Conservation (phyloP, 176 grass and related monocot genomes). For the Tillandsia fasciculata region DNA sequence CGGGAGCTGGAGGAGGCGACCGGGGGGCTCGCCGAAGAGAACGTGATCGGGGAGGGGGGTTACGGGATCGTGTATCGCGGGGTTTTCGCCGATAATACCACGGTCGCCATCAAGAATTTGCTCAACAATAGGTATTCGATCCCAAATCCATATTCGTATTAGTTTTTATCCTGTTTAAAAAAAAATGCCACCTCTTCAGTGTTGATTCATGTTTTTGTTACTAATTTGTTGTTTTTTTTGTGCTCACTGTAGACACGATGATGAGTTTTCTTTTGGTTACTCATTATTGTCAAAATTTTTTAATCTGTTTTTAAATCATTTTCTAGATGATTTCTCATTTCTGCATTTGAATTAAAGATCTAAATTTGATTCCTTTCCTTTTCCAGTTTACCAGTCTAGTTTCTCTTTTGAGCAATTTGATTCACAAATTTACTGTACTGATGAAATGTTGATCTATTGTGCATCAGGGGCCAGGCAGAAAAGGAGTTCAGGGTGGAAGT, state of each 20-base stretch:
- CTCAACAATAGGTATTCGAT: constrained; percentile 69
- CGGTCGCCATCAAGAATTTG: constrained; percentile 83
- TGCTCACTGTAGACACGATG: no score
- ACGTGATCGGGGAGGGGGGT: constrained; percentile 75
- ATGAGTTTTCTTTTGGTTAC: no score
- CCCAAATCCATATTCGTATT: not conserved
- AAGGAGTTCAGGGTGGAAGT: constrained; percentile 86
- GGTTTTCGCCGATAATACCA: constrained; percentile 44
- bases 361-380: constrained; percentile 1
- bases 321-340: no score
- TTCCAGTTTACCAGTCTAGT: not conserved
- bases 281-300: no score
- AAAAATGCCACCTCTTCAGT: not conserved
- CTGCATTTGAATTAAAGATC: not conserved
- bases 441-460: not conserved
- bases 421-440: not conserved
- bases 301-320: no score
- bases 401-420: not conserved
- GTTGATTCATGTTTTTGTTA: not conserved
- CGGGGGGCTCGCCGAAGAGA: constrained; percentile 38
- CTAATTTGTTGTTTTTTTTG: not conserved
- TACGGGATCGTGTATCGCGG: constrained; percentile 86
- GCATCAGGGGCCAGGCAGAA: constrained; percentile 70
- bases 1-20: constrained; percentile 67
- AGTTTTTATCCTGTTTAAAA: not conserved